Evolutionary conservation across 1,139 yeast genomes (phyloP).

Genomic region (Blastobotrys persicus): DNA sequence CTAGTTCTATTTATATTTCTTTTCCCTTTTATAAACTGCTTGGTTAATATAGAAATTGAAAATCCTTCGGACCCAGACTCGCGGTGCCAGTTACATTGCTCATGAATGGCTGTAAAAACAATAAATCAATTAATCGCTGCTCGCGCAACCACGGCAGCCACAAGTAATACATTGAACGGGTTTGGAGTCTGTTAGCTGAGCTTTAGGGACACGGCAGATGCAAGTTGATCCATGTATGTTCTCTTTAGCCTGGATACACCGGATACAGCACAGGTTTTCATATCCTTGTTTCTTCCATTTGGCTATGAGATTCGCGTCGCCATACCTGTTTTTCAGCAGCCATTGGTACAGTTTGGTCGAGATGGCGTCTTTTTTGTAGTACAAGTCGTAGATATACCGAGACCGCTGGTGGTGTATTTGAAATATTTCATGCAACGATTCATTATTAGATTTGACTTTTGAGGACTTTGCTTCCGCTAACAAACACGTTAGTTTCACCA

Average conservation of each 20-base stretch:
- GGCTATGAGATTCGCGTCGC: constrained; percentile 71
- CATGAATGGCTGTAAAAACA: too few species aligned
- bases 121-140: constrained; percentile 52
- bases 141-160: constrained; percentile 88
- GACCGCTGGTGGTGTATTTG: constrained; percentile 73
- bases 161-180: constrained; percentile 71
- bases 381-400: constrained; percentile 70
- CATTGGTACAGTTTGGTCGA: constrained; percentile 71
- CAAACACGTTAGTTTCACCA: constrained; percentile 9
- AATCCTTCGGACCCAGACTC: too few species aligned
- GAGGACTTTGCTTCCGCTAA: constrained; percentile 29
- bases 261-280: constrained; percentile 79
- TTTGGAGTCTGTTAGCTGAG: constrained; percentile 38
- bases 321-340: constrained; percentile 65
- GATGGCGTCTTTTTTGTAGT: constrained; percentile 67
- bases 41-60: not conserved
- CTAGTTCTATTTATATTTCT: not conserved
- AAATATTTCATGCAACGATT: constrained; percentile 70
- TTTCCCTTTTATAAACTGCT: not conserved
- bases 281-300: constrained; percentile 93
- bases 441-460: constrained; percentile 43
- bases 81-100: too few species aligned
- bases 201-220: constrained; percentile 81
- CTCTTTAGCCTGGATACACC: constrained; percentile 69
- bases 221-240: constrained; percentile 68